A percentile compares a stretch with the other conserved stretches of the same genome.
Conservation (phyloP, 2,329 filamentous ascomycete species). For the Dendryphion nanum region DNA sequence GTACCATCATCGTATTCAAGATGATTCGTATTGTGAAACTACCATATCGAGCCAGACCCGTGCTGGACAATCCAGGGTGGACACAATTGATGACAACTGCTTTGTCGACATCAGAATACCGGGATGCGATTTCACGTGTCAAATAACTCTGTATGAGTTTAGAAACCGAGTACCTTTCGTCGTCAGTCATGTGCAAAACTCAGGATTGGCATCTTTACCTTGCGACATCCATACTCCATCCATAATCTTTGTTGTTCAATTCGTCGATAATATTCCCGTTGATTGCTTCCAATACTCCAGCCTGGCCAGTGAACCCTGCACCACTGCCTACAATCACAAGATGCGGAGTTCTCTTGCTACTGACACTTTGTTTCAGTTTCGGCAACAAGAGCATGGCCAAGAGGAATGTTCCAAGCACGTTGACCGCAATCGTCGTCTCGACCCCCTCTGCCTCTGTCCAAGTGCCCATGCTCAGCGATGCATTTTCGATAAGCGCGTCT, state of each 20-base stretch:
- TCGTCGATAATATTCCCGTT: not conserved
- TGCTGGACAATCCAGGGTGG: not conserved
- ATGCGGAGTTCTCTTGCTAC: not conserved
- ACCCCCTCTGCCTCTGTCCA: slow-evolving; percentile 11
- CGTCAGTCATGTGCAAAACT: too few species aligned
- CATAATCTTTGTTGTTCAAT: not conserved
- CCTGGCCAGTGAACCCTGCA: not conserved
- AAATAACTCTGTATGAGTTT: not conserved
- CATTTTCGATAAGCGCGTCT: not conserved
- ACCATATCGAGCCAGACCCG: not conserved
- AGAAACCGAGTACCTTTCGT: not conserved
- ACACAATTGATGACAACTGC: not conserved
- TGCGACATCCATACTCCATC: too few species aligned
- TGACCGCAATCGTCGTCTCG: slow-evolving; percentile 26
- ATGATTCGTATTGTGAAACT: not conserved
- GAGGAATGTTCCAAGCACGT: slow-evolving; percentile 30
- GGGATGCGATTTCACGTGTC: not conserved
- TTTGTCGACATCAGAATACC: not conserved
- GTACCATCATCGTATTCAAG: not conserved
- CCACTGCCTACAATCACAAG: not conserved
- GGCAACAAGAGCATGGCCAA: slow-evolving; percentile 17
- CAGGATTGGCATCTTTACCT: too few species aligned
- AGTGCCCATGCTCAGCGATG: not conserved
- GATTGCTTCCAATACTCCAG: not conserved
- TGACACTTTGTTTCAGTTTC: slow-evolving; percentile 4